A percentile compares a stretch with the other conserved stretches of the same genome.
phyloP scores from a whole-genome alignment of 2,329 filamentous ascomycete species.

The Penicillium sp. region DNA sequence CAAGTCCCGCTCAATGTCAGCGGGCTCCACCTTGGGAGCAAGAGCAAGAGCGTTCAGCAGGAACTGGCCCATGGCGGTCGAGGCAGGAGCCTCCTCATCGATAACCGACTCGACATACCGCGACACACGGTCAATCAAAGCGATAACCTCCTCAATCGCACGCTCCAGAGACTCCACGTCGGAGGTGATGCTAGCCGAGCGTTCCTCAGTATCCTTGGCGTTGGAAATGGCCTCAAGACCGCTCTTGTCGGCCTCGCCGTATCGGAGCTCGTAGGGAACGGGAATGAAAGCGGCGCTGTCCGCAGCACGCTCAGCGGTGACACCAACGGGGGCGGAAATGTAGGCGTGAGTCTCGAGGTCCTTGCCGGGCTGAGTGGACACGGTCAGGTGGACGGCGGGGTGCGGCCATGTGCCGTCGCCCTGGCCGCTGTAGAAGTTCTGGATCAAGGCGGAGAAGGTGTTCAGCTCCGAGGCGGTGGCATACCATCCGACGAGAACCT shows the following conservation, averaged over 20 bases:
- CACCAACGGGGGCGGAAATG: conserved; percentile 90
- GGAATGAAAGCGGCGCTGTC: conserved; percentile 98
- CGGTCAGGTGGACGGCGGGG: conserved; percentile 94
- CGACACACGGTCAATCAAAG: conserved; percentile 83
- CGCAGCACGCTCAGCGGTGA: conserved; percentile 88
- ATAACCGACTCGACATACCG: conserved; percentile 91
- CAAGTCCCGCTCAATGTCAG: conserved; percentile 93
- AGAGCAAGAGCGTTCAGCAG: conserved; percentile 89
- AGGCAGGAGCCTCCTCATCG: conserved; percentile 80
- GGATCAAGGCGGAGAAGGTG: conserved; percentile 96
- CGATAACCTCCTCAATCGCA: conserved; percentile 79
- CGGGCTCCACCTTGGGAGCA: conserved; percentile 86
- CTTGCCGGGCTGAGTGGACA: conserved; percentile 81
- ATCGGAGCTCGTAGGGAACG: conserved; percentile 89
- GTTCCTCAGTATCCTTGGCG: conserved; percentile 72
- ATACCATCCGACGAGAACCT: conserved; percentile 96
- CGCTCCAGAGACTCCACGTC: conserved; percentile 87
- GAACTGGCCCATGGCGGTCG: conserved; percentile 88
- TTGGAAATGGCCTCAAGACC: conserved; percentile 78
- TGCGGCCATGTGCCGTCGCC: conserved; percentile 96
- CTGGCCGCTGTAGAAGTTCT: conserved; percentile 98
- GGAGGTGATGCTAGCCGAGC: conserved; percentile 68
- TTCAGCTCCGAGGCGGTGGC: conserved; percentile 95
- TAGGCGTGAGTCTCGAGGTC: conserved; percentile 89
- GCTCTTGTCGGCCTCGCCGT: conserved; percentile 72